Evolutionary conservation across 208 protist species (phyloP).

Genomic region (Tritrichomonas musculus): DNA sequence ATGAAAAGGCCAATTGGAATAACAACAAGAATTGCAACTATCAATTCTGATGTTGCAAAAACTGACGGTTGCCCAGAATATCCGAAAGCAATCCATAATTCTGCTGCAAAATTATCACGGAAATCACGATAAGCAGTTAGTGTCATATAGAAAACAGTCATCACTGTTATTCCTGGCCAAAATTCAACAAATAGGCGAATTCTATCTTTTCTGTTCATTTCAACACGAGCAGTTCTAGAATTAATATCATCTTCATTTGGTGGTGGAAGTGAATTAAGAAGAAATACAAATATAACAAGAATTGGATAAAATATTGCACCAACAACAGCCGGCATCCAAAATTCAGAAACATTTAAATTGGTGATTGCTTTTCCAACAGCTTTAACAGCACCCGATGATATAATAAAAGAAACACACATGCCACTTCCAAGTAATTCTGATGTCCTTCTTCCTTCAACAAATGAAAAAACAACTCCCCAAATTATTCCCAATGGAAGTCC

Average conservation of each 20-base stretch:
- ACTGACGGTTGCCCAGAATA: background rate
- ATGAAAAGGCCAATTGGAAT: background rate
- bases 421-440: background rate
- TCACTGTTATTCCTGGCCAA: background rate
- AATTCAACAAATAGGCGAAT: background rate
- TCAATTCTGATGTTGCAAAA: background rate
- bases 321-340: background rate
- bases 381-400: background rate
- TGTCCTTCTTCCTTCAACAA: background rate
- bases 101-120: background rate
- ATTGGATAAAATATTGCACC: constrained; percentile 26
- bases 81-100: background rate
- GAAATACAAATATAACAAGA: background rate
- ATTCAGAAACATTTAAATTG: background rate
- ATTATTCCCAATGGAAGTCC: background rate
- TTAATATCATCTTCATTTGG: background rate
- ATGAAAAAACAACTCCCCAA: background rate
- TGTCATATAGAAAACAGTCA: background rate
- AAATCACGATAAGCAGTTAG: background rate
- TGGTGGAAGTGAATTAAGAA: background rate
- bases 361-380: background rate
- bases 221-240: background rate
- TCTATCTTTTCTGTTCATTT: background rate
- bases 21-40: background rate
- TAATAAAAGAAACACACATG: background rate